Evolutionary conservation across 441 rosid species (phyloP), one percentile per base, ranked within the genome.

Genomic region (Corymbia calophylla): DNA sequence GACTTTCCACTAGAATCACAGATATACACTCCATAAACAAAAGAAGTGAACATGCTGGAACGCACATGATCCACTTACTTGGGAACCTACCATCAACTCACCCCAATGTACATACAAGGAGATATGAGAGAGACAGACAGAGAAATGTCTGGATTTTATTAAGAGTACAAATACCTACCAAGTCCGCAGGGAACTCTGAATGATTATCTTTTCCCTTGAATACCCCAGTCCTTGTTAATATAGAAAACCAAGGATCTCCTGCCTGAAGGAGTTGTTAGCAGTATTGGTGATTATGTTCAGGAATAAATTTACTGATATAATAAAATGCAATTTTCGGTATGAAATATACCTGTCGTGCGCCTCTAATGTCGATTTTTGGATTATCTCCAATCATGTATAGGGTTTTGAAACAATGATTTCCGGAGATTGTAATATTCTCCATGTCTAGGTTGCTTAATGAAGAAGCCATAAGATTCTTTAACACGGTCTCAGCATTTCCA

Each of bases 331-430:
- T 73, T 73, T 7, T 68, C 80, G 53, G 80, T 54, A 51, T 80
- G 31, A 54, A 86, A 91, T 91, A 89, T 92, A 97, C 99, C 98
- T 93, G 95, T 5, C 35, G 88, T 88, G 98, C 96, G 62, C 99
- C 98, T 90, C 92, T 94, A 86, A 97, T 94, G 90, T 97, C 97
- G 29, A 95, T 95, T 81, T 94, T 92, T 62, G 99, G 99, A 89
- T 97, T 97, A 90, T 96, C 99, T 89, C 99, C 99, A 27, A 97
- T 90, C 99, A 97, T 96, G 89, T 96, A 96, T 35, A 97, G 90
- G 58, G 95, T 96, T 77, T 66, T 94, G 91, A 96, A 96, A 44
- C 89, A 88, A 93, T 88, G 93, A 89, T 84, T 91, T 88, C 77
- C 89, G 70, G 89, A 68, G 49, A 89, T 89, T 86, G 88, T 88